These are phyloP conservation scores for Xylariaceae sp. DNA, from an alignment of 2,329 filamentous ascomycete species.

Conservation along the genomic window DNA sequence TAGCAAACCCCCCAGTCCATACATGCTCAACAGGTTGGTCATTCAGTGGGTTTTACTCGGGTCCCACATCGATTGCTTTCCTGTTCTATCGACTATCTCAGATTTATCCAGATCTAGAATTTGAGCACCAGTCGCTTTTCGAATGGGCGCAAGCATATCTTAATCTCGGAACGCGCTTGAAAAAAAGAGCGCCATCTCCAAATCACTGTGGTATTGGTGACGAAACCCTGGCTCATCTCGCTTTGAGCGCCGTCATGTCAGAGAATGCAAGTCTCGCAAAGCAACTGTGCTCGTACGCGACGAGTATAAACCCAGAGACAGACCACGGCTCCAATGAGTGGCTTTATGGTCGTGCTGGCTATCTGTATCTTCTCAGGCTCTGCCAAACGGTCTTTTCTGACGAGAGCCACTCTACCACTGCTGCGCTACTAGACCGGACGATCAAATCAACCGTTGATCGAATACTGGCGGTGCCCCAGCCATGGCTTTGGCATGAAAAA, in stretches of 20 bases:
- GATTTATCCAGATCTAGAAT: constrained; percentile 49
- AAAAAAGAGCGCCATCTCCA: constrained; percentile 44
- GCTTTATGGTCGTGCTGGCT: constrained; percentile 70
- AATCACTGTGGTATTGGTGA: constrained; percentile 56
- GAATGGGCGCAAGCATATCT: constrained; percentile 58
- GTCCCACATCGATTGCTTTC: constrained; percentile 62
- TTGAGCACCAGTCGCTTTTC: constrained; percentile 49
- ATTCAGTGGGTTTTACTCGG: constrained; percentile 57
- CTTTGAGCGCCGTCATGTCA: constrained; percentile 52
- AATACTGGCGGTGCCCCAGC: constrained; percentile 58
- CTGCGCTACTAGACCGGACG: constrained; percentile 56
- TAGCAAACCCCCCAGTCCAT: constrained; percentile 33
- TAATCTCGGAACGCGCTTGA: constrained; percentile 42
- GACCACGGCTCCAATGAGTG: constrained; percentile 64
- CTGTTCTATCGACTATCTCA: constrained; percentile 58
- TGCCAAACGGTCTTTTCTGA: constrained; percentile 48
- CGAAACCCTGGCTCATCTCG: constrained; percentile 54
- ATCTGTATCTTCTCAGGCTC: constrained; percentile 70
- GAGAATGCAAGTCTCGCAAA: constrained; percentile 46
- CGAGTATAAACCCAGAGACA: constrained; percentile 50
- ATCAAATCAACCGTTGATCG: constrained; percentile 63
- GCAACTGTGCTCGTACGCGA: constrained; percentile 48
- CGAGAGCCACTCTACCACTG: constrained; percentile 54
- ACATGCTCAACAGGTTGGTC: constrained; percentile 38
- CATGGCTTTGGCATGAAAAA: constrained; percentile 69